phyloP scores from a whole-genome alignment of 140 eudicot species.

The Cichorium intybus region DNA sequence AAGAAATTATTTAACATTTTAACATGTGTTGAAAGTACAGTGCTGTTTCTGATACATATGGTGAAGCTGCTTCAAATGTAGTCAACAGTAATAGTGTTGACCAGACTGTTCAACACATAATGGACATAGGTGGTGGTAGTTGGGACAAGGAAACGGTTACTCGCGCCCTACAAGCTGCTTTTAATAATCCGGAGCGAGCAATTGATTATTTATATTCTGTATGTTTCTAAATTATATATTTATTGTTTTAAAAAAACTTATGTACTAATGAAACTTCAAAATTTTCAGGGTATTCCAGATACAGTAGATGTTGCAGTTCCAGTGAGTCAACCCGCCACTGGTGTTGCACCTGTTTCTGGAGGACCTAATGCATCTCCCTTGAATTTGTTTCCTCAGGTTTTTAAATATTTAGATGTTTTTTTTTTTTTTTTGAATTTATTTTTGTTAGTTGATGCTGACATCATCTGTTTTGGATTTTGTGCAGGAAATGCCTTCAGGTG shows the following conservation, averaged over 20 bases:
- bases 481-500: constrained; percentile 74
- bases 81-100: constrained; percentile 56
- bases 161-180: constrained; percentile 99
- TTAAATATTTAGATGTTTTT: not conserved
- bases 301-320: constrained; percentile 72
- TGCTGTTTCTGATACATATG: constrained; percentile 51
- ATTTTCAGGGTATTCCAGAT: constrained; percentile 81
- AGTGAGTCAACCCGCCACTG: constrained; percentile 48
- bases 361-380: constrained; percentile 91
- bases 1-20: not conserved
- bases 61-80: constrained; percentile 67
- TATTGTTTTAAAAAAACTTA: not conserved
- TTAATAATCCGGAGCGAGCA: constrained; percentile 94
- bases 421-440: not conserved
- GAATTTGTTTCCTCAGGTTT: constrained; percentile 93
- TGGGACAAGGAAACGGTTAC: constrained; percentile 92
- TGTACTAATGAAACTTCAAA: not conserved
- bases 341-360: constrained; percentile 52
- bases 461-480: constrained; percentile 8
- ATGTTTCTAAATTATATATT: constrained; percentile 12
- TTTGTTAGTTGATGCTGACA: constrained; percentile 3
- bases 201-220: constrained; percentile 91
- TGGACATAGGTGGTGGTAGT: constrained; percentile 96
- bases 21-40: constrained; percentile 38
- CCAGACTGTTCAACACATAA: constrained; percentile 74